Conservation (phyloP, 148 eudicot species). For the Nyssa sinensis region DNA sequence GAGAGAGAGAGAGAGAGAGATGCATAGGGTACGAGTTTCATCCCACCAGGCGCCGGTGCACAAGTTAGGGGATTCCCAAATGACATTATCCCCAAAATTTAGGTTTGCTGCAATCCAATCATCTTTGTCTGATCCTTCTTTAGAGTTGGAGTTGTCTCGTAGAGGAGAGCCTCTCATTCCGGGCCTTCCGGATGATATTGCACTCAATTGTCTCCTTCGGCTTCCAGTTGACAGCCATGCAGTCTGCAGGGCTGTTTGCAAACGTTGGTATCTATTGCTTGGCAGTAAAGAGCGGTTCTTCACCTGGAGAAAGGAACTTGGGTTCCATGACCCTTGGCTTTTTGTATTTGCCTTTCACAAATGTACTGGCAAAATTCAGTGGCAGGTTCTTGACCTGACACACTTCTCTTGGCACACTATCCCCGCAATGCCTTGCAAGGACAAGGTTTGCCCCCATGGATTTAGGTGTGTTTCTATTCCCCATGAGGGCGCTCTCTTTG, state of each 20-base stretch:
- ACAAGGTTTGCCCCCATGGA: constrained; percentile 73
- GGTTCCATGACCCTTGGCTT: constrained; percentile 76
- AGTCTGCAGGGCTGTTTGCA: constrained; percentile 58
- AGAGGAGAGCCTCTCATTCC: constrained; percentile 70
- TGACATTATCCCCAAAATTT: constrained; percentile 81
- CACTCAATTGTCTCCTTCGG: constrained; percentile 77
- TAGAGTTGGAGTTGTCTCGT: constrained; percentile 50
- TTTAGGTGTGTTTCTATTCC: constrained; percentile 73
- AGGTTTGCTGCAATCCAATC: constrained; percentile 46
- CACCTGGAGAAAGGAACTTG: constrained; percentile 59
- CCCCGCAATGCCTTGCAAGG: constrained; percentile 82
- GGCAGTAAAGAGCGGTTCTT: constrained; percentile 71
- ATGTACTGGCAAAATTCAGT: constrained; percentile 74
- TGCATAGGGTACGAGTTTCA: constrained; percentile 78
- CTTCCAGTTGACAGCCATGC: constrained; percentile 61
- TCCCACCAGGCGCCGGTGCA: constrained; percentile 66
- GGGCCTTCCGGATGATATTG: constrained; percentile 88
- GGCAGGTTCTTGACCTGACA: constrained; percentile 74
- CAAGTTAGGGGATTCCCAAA: constrained; percentile 71
- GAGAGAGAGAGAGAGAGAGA: no score
- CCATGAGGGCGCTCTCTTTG: constrained; percentile 59
- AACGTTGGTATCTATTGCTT: constrained; percentile 68
- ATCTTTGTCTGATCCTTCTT: constrained; percentile 45
- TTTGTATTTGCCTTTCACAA: constrained; percentile 70
- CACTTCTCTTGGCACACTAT: constrained; percentile 78